Conservation (phyloP, 176 grass and related monocot species). For the Musa schizocarpa region DNA sequence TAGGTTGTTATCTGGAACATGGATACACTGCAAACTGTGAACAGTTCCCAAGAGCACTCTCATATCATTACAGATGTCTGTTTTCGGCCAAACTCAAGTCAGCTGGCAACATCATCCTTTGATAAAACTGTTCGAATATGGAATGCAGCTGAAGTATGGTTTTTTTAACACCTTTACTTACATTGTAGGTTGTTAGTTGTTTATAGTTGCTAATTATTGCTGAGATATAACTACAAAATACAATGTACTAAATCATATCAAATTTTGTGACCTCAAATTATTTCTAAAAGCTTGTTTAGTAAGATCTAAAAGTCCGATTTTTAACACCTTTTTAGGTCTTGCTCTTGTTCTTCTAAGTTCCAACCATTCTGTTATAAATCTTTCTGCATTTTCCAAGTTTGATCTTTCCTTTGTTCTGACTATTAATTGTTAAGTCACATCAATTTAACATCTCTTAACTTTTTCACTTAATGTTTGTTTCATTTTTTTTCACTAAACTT, state of each 20-base stretch:
- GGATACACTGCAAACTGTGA: slow-evolving; percentile 53
- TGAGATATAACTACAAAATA: not conserved
- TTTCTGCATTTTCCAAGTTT: not conserved
- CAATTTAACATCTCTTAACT: not conserved
- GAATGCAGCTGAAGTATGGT: slow-evolving; percentile 50
- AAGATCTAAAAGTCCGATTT: not conserved
- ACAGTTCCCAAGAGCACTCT: slow-evolving; percentile 51
- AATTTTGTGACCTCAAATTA: not conserved
- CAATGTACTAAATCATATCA: not conserved
- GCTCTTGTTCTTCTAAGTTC: not conserved
- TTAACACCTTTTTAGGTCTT: too few species aligned
- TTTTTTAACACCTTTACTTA: not conserved
- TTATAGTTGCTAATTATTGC: not conserved
- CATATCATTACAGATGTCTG: slow-evolving; percentile 66
- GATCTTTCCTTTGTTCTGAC: not conserved
- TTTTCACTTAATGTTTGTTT: not conserved
- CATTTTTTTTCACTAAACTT: not conserved
- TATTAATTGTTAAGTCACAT: not conserved
- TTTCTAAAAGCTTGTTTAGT: not conserved
- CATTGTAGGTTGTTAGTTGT: slow-evolving; percentile 4
- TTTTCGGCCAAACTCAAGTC: slow-evolving; percentile 70
- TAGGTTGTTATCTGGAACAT: slow-evolving; percentile 75
- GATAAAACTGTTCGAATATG: slow-evolving; percentile 68
- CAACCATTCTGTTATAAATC: not conserved
- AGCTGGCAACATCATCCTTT: slow-evolving; percentile 72